These are phyloP conservation scores for Cucumis sativus DNA, from an alignment of 306 rosid species.

Conservation along the genomic window DNA sequence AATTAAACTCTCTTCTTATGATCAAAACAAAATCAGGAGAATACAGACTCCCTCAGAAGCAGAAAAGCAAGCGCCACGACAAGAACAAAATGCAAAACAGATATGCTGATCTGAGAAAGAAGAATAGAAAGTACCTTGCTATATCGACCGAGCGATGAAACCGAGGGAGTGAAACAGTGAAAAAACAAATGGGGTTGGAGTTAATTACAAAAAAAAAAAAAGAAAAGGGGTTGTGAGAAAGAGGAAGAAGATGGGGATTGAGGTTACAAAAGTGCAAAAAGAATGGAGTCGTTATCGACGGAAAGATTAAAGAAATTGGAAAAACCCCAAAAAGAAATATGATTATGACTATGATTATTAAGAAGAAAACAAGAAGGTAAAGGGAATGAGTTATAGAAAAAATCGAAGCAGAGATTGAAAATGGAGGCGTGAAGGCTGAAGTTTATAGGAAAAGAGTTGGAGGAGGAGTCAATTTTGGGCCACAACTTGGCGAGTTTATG, in stretches of 20 bases:
- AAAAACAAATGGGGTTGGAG: background rate
- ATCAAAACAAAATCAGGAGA: background rate
- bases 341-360: background rate
- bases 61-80: background rate
- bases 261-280: background rate
- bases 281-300: slow-evolving; percentile 13
- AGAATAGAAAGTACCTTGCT: slow-evolving; percentile 11
- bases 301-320: slow-evolving; percentile 10
- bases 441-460: background rate
- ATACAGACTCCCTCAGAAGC: background rate
- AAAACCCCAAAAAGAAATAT: background rate
- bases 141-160: slow-evolving; percentile 19
- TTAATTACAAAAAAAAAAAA: slow-evolving; percentile 22
- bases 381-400: slow-evolving; percentile 9
- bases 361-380: background rate
- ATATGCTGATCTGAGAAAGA: background rate
- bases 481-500: background rate
- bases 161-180: slow-evolving; percentile 22
- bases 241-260: slow-evolving; percentile 27
- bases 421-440: background rate
- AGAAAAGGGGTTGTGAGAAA: slow-evolving; percentile 28
- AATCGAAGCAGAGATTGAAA: slow-evolving; percentile 22
- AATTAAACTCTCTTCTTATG: background rate
- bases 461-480: slow-evolving; percentile 14
- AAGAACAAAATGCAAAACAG: background rate